Evolutionary conservation across 306 rosid genomes (phyloP).

Genomic region (Macrotyloma uniflorum): DNA sequence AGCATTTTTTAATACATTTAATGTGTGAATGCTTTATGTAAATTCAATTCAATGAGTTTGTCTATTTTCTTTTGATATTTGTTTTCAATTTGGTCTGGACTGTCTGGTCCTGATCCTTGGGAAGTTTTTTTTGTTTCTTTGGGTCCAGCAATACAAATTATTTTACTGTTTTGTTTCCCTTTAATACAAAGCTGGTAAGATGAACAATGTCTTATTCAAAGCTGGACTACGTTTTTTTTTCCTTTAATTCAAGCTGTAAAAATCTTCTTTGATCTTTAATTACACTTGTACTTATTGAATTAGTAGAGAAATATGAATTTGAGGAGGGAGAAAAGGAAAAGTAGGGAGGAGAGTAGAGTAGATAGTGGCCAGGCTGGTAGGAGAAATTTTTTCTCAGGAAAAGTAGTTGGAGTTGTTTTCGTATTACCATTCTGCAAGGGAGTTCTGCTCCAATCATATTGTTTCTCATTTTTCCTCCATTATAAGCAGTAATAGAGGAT

Average conservation of each 20-base stretch:
- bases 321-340: too few relatives aligned
- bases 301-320: too few relatives aligned
- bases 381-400: too few relatives aligned
- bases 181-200: background rate
- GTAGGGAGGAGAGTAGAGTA: too few relatives aligned
- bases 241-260: too few relatives aligned
- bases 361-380: too few relatives aligned
- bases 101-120: background rate
- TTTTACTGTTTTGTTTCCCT: background rate
- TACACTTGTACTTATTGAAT: background rate
- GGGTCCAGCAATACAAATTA: background rate
- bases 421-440: too few relatives aligned
- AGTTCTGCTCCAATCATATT: too few relatives aligned
- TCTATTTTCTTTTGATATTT: background rate
- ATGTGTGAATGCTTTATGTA: background rate
- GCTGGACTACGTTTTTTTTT: too few relatives aligned
- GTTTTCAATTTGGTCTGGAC: background rate
- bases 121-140: background rate
- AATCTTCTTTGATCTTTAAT: background rate
- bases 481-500: too few relatives aligned
- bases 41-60: background rate
- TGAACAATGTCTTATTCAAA: background rate
- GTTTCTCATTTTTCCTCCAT: too few relatives aligned
- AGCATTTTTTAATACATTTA: constrained; percentile 20
- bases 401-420: too few relatives aligned